Evolutionary conservation across 2,329 filamentous ascomycete species (phyloP), one percentile per base, ranked within the genome.

Genomic region (Curvularia eragrostidis): DNA sequence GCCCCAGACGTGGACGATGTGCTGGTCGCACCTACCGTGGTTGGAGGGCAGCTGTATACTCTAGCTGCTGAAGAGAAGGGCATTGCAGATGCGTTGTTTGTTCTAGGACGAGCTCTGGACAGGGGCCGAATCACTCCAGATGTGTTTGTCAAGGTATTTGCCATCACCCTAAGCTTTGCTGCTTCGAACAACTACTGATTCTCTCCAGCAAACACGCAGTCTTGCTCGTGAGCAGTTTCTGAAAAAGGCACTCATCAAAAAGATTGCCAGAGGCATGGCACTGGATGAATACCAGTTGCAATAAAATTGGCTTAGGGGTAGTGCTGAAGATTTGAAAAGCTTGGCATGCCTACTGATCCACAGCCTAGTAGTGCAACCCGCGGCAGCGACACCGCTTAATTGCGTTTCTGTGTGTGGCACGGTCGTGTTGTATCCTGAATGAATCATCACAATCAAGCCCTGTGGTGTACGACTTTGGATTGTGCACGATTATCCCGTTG

Each of bases 11-110:
- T 98, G 48, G 95, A 99, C 74, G 93, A 96, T 59, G 84, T 98
- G 32, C 82, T 99, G 2, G 91, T 97, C n/a, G 92, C 93, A 3
- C 93, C 94, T 0, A 97, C 92, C 0, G 89, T 97, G 1, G 95
- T 97, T 4, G 91, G 91, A 0, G 93, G 94, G 64, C 95, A 99
- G 80, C 80, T 99, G 21, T 99, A 98, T 77, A 88, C 89, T 47
- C 82, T 96, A 1, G 91, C 93, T 26, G 92, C 93, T 1, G 95
- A 99, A 73, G 94, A 97, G 78, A 85, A 89, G 64, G 93, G 91
- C 2, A 85, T 96, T 47, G 90, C 89, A 30, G 94, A 97, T 74
- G 90, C 92, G 2, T 87, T 98, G 62, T 96, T 95, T 71, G 88
- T 93, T 61, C 81, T 96, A 13, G 89, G 90, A 1, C 81, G 89